A percentile compares a stretch with the other conserved stretches of the same genome.
Conservation (phyloP, 1,284 basidiomycete species). For the Phellinidium pouzarii region DNA sequence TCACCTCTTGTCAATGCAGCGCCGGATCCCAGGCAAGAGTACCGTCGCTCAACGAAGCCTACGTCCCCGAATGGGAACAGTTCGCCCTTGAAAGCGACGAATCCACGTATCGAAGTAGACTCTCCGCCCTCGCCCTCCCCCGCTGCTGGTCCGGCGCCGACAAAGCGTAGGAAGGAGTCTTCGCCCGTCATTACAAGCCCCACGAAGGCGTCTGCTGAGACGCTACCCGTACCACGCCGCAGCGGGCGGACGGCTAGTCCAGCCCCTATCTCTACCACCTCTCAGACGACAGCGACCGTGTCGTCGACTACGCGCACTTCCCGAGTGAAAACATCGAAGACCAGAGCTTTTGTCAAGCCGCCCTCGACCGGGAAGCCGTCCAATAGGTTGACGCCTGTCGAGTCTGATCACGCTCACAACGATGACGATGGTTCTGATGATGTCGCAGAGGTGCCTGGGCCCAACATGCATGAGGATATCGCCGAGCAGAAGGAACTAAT, state of each 20-base stretch:
- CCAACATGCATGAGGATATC: constrained; percentile 62
- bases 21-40: constrained; percentile 73
- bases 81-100: constrained; percentile 6
- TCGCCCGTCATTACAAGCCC: constrained; percentile 27
- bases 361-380: constrained; percentile 23
- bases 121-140: constrained; percentile 28
- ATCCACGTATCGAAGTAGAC: constrained; percentile 22
- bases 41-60: constrained; percentile 51
- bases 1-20: constrained; percentile 62
- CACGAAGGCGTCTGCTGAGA: background rate
- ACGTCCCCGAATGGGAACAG: constrained; percentile 17
- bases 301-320: constrained; percentile 2
- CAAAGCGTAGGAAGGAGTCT: constrained; percentile 61
- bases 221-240: constrained; percentile 9
- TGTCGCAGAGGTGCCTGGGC: constrained; percentile 43
- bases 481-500: constrained; percentile 68
- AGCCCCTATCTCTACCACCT: background rate
- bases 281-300: background rate
- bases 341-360: constrained; percentile 17
- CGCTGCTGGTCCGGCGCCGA: constrained; percentile 35
- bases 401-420: constrained; percentile 54
- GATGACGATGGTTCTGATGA: constrained; percentile 31
- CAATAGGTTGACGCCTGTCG: constrained; percentile 41
- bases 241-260: constrained; percentile 11
- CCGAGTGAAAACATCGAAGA: constrained; percentile 8